A percentile compares a stretch with the other conserved stretches of the same genome.
Conservation (phyloP, 2,329 filamentous ascomycete species). For the Fusarium virguliforme region DNA sequence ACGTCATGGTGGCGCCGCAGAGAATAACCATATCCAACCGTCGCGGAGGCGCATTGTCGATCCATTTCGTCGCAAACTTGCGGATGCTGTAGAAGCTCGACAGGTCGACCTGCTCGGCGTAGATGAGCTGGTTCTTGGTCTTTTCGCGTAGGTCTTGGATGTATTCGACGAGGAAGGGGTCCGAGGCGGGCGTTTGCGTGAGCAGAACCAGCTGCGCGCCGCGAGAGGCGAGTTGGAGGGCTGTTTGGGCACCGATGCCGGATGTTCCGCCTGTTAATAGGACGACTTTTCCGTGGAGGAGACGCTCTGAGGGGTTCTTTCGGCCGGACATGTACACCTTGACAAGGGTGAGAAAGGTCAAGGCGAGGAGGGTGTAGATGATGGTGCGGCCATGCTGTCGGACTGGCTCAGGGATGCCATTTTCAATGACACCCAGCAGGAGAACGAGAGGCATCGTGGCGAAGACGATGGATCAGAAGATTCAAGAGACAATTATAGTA, state of each 20-base stretch:
- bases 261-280: slow-evolving; percentile 96
- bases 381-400: slow-evolving; percentile 63
- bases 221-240: slow-evolving; percentile 80
- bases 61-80: slow-evolving; percentile 96
- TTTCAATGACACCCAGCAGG: slow-evolving; percentile 62
- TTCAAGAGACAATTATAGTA: neutral
- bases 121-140: slow-evolving; percentile 89
- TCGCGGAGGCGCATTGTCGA: slow-evolving; percentile 92
- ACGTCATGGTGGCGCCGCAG: slow-evolving; percentile 84
- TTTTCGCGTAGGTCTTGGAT: slow-evolving; percentile 87
- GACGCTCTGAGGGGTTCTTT: slow-evolving; percentile 80
- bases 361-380: slow-evolving; percentile 57
- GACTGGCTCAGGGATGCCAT: slow-evolving; percentile 68
- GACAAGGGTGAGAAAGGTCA: slow-evolving; percentile 61
- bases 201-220: slow-evolving; percentile 94
- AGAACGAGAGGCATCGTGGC: slow-evolving; percentile 69
- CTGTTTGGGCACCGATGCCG: slow-evolving; percentile 87
- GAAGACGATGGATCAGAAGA: slow-evolving; percentile 2
- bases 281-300: slow-evolving; percentile 94
- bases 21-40: slow-evolving; percentile 92
- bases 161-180: slow-evolving; percentile 93
- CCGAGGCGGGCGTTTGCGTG: slow-evolving; percentile 84
- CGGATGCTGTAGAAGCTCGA: slow-evolving; percentile 91
- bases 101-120: slow-evolving; percentile 95
- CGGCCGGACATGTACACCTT: slow-evolving; percentile 87